A percentile compares a stretch with the other conserved stretches of the same genome.
Conservation (phyloP, 1,139 yeast genomes). For the Magnusiomyces suaveolens region DNA sequence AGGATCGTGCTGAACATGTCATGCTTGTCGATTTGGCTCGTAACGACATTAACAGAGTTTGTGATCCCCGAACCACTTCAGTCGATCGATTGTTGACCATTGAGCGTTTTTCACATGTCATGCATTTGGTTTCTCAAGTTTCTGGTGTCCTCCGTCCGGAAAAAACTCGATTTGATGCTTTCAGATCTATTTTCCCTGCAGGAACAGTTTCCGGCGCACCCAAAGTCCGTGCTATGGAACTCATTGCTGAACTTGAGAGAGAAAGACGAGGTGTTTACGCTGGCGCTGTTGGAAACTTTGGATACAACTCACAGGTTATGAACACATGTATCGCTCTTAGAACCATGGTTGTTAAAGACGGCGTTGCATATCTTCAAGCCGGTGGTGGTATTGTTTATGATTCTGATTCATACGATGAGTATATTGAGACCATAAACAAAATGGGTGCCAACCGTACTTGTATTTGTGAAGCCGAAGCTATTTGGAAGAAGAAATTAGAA, state of each 20-base stretch:
- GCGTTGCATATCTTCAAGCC: slow-evolving; percentile 86
- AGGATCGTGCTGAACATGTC: slow-evolving; percentile 95
- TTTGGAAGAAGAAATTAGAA: slow-evolving; percentile 44
- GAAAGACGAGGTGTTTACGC: slow-evolving; percentile 96
- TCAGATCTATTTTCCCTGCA: slow-evolving; percentile 95
- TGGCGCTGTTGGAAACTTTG: slow-evolving; percentile 99
- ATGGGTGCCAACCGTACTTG: slow-evolving; percentile 90
- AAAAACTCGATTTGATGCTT: slow-evolving; percentile 89
- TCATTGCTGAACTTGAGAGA: slow-evolving; percentile 76
- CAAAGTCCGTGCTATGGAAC: slow-evolving; percentile 91
- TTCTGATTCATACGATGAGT: slow-evolving; percentile 91
- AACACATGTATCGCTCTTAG: slow-evolving; percentile 95
- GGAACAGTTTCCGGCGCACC: slow-evolving; percentile 99
- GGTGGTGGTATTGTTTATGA: slow-evolving; percentile 98
- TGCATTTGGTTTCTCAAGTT: slow-evolving; percentile 91
- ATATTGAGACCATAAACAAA: slow-evolving; percentile 91
- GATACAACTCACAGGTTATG: slow-evolving; percentile 86
- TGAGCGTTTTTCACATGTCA: slow-evolving; percentile 93
- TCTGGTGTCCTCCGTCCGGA: slow-evolving; percentile 79
- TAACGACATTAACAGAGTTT: slow-evolving; percentile 89
- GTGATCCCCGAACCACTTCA: slow-evolving; percentile 71
- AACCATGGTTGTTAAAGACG: slow-evolving; percentile 91
- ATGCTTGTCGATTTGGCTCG: slow-evolving; percentile 97
- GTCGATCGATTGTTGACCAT: slow-evolving; percentile 85
- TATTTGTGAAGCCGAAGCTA: slow-evolving; percentile 77